These are phyloP conservation scores for Multifurca ochricompacta DNA, from an alignment of 768 basidiomycete species.

Conservation along the genomic window DNA sequence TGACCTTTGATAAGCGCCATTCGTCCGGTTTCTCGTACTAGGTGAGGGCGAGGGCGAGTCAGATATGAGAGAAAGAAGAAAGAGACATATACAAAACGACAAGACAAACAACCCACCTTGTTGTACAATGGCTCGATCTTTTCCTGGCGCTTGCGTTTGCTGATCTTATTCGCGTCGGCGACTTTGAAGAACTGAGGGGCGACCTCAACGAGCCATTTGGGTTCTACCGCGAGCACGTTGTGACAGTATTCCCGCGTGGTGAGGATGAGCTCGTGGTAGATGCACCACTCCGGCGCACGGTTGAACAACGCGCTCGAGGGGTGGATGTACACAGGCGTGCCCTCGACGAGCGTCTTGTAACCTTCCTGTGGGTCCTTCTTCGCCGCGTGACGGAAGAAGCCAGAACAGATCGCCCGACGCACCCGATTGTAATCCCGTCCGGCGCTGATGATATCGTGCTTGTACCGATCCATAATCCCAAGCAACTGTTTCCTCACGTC, in stretches of 20 bases:
- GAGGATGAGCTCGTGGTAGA: constrained; percentile 92
- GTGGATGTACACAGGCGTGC: constrained; percentile 98
- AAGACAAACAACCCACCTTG: constrained; percentile 43
- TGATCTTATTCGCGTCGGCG: constrained; percentile 95
- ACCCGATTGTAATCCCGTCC: constrained; percentile 90
- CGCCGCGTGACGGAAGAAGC: constrained; percentile 96
- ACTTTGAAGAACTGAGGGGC: constrained; percentile 99
- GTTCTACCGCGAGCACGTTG: constrained; percentile 92
- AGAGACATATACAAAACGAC: neutral
- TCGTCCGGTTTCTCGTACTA: constrained; percentile 89
- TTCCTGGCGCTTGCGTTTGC: constrained; percentile 91
- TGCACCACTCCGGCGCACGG: constrained; percentile 90
- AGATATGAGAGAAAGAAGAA: neutral
- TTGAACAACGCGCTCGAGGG: constrained; percentile 97
- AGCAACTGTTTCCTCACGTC: constrained; percentile 96
- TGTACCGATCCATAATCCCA: constrained; percentile 99
- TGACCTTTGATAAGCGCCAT: constrained; percentile 91
- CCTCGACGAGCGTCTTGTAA: constrained; percentile 95
- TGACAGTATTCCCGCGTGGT: constrained; percentile 95
- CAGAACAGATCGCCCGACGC: constrained; percentile 92
- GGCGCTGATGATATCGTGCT: constrained; percentile 91
- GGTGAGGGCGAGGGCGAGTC: constrained; percentile 11
- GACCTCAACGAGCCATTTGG: constrained; percentile 97
- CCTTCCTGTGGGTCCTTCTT: constrained; percentile 99
- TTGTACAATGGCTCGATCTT: constrained; percentile 96